Evolutionary conservation across 176 grass and related monocot genomes (phyloP).

Genomic region (Canna indica): DNA sequence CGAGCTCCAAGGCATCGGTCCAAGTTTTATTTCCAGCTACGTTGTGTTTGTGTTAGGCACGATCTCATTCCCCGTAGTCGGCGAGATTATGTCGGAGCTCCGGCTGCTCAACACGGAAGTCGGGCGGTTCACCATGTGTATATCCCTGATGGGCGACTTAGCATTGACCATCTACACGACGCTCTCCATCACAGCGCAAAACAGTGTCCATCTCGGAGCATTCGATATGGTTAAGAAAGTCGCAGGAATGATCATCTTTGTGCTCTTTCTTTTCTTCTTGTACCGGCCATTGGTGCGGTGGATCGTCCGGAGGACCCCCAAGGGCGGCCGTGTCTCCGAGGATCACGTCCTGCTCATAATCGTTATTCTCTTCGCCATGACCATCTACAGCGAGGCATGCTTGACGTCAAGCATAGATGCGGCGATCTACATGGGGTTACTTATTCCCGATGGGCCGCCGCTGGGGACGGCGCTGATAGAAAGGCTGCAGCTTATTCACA

Average conservation of each 20-base stretch:
- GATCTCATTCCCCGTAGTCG: slow-evolving; percentile 17
- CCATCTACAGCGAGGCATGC: slow-evolving; percentile 9
- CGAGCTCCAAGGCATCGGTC: not conserved
- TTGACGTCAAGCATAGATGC: not conserved
- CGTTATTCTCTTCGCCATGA: not conserved
- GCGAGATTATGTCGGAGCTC: slow-evolving; percentile 23
- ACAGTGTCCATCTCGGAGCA: not conserved
- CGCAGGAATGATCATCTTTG: slow-evolving; percentile 27
- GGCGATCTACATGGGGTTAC: slow-evolving; percentile 19
- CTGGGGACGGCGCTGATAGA: slow-evolving; percentile 1
- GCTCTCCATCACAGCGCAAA: no score
- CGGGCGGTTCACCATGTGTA: slow-evolving; percentile 23
- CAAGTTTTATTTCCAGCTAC: not conserved
- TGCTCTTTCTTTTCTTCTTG: slow-evolving; percentile 23
- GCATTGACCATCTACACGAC: no score
- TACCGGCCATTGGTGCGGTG: slow-evolving; percentile 34
- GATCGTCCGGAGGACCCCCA: slow-evolving; percentile 40
- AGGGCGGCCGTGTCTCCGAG: slow-evolving; percentile 38
- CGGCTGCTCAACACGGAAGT: slow-evolving; percentile 29
- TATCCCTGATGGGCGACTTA: slow-evolving; percentile 18
- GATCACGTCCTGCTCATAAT: slow-evolving; percentile 8
- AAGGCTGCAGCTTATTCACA: slow-evolving; percentile 11
- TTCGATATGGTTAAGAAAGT: not conserved
- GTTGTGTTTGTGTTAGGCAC: not conserved
- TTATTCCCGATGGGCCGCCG: slow-evolving; percentile 23